Conservation (phyloP, 2,329 filamentous ascomycete species). For the Pestalotiopsis sp. region DNA sequence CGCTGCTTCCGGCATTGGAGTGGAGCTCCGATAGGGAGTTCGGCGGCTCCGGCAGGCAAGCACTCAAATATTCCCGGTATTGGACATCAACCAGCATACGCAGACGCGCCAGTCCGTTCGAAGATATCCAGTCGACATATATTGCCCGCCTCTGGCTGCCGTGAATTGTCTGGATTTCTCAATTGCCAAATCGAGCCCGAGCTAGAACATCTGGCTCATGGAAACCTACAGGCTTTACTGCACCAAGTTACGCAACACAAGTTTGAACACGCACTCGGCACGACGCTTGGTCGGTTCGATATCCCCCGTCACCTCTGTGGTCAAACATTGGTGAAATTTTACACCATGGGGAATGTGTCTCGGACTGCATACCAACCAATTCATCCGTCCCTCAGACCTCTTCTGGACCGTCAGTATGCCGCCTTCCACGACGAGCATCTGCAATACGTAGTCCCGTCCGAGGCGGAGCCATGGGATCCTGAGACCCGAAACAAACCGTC, state of each 20-base stretch:
- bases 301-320: not conserved
- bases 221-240: too few relatives aligned
- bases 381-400: not conserved
- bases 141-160: too few relatives aligned
- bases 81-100: too few relatives aligned
- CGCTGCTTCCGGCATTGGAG: not conserved
- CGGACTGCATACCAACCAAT: slow-evolving; percentile 8
- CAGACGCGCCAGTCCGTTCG: too few relatives aligned
- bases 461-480: slow-evolving; percentile 35
- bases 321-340: not conserved
- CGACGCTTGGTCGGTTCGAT: not conserved
- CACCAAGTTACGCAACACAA: not conserved
- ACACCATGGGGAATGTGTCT: not conserved
- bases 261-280: not conserved
- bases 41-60: slow-evolving; percentile 3
- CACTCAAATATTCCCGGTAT: too few relatives aligned
- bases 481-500: slow-evolving; percentile 23
- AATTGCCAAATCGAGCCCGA: not conserved
- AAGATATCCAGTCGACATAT: too few relatives aligned
- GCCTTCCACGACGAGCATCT: slow-evolving; percentile 38
- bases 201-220: not conserved
- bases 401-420: slow-evolving; percentile 41
- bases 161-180: too few relatives aligned
- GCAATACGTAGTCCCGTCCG: slow-evolving; percentile 37
- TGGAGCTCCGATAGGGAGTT: not conserved